Percentiles rank a stretch among this genome's conserved stretches.
phyloP scores from a whole-genome alignment of 2,329 filamentous ascomycete species.

The Mollisia scopiformis region DNA sequence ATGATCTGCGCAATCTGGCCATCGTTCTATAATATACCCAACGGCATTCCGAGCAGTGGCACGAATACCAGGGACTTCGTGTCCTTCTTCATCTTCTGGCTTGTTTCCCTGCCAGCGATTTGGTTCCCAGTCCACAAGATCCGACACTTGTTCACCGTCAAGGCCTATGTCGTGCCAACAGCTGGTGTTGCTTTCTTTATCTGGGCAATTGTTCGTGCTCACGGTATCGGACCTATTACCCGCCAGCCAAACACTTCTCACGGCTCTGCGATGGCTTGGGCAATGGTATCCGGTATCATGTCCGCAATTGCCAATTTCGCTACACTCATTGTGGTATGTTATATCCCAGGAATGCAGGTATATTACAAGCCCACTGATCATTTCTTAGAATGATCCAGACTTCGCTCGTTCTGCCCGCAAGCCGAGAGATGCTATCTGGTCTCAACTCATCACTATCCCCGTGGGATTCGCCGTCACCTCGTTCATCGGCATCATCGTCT shows the following conservation, averaged over 20 bases:
- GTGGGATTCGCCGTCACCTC: constrained; percentile 76
- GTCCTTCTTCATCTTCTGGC: constrained; percentile 88
- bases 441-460: constrained; percentile 77
- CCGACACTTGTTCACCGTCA: constrained; percentile 88
- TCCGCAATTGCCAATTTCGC: constrained; percentile 88
- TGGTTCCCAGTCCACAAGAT: constrained; percentile 91
- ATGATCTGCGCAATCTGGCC: constrained; percentile 88
- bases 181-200: constrained; percentile 87
- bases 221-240: constrained; percentile 83
- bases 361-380: constrained; percentile 40
- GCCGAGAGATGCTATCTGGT: constrained; percentile 77
- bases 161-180: constrained; percentile 80
- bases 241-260: constrained; percentile 63
- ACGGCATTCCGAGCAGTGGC: constrained; percentile 69
- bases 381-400: constrained; percentile 66
- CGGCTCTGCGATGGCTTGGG: constrained; percentile 77
- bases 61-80: constrained; percentile 76
- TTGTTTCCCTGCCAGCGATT: constrained; percentile 77
- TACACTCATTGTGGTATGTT: constrained; percentile 70
- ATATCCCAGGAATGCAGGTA: background rate
- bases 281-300: constrained; percentile 85
- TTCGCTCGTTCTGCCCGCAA: constrained; percentile 82
- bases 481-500: constrained; percentile 82
- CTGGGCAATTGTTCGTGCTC: constrained; percentile 81
- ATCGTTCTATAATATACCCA: constrained; percentile 61